Base-by-base conservation (phyloP, 2,329 filamentous ascomycete species). In the Claviceps digitariae region DNA sequence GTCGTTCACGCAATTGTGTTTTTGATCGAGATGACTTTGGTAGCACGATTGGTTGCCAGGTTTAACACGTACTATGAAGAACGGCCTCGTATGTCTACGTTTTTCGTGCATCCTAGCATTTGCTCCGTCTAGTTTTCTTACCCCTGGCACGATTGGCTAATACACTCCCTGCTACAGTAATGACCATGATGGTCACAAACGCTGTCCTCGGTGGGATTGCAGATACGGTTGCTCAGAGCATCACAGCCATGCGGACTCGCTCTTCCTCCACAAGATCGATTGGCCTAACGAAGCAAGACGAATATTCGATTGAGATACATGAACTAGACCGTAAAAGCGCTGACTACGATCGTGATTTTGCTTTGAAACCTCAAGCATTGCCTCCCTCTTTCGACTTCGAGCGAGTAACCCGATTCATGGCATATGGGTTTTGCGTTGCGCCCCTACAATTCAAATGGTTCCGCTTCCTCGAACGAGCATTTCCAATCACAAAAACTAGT, bases 151-250 rank as follows among this genome's bases (percentile, higher is more conserved):
- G 9, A 49, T 12, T 9, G 20, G 15, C 31, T 51, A 54, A 50
- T 51, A 31, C n/a, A 36, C 21, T n/a, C 3, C 25, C 15, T 38
- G 17, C 55, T 40, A 51, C 66, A 87, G 87, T 98, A 44, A 81
- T 98, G 63, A 98, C 93, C 57, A 98, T 95, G 71, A 98, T 98
- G 91, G 88, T 96, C 66, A 95, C 91, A 67, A 98, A 98, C 73
- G 87, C 93, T 60, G 85, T 97, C 54, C 82, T 98, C 55, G 90
- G 89, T 72, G 93, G 93, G 62, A 85, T 98, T 61, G 93, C 93
- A 69, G 93, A 98, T 70, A 97, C 93, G 36, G 88, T 95, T 48
- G 93, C 93, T 55, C 93, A 98, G 69, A 84, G 87, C 55, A 86
- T 98, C 66, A 95, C 93, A 3, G 82, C 90, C 21, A 79, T 95